Conservation (phyloP, 1,284 basidiomycete species). For the Farysia itapuensis region DNA sequence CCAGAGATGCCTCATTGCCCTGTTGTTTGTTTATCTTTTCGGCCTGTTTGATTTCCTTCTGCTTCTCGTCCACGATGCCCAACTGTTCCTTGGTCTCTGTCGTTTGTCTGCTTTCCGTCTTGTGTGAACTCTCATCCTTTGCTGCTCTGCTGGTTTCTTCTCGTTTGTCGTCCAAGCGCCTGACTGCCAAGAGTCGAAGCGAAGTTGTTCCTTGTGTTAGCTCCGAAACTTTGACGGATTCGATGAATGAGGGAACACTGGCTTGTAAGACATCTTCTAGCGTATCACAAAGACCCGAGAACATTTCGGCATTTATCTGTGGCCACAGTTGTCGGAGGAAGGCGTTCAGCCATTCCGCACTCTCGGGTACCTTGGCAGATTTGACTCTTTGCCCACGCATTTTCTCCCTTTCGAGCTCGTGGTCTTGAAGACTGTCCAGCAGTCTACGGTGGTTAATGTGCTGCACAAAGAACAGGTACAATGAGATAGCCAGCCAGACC, state of each 20-base stretch:
- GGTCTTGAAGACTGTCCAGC: neutral
- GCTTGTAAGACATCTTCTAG: slow-evolving; percentile 48
- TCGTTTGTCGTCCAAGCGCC: neutral
- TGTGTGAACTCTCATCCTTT: neutral
- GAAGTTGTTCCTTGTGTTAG: slow-evolving; percentile 38
- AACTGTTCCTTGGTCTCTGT: slow-evolving; percentile 1
- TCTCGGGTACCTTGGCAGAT: slow-evolving; percentile 15
- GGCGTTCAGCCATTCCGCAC: slow-evolving; percentile 45
- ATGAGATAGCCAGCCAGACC: neutral
- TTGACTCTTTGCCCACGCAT: neutral
- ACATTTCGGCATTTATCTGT: slow-evolving; percentile 38
- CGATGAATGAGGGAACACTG: slow-evolving; percentile 34
- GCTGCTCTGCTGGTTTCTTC: neutral
- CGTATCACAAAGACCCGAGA: slow-evolving; percentile 23
- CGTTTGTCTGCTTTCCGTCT: neutral
- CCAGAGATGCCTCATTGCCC: neutral
- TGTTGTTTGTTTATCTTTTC: neutral
- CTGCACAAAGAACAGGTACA: neutral
- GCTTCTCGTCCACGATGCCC: neutral
- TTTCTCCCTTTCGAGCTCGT: slow-evolving; percentile 5
- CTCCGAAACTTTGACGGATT: slow-evolving; percentile 42
- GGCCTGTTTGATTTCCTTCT: neutral
- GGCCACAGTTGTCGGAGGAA: slow-evolving; percentile 34
- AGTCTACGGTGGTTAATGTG: neutral
- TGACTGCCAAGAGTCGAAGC: slow-evolving; percentile 15